phyloP scores from a whole-genome alignment of 2,329 filamentous ascomycete species.

The Claviceps lovelessii region DNA sequence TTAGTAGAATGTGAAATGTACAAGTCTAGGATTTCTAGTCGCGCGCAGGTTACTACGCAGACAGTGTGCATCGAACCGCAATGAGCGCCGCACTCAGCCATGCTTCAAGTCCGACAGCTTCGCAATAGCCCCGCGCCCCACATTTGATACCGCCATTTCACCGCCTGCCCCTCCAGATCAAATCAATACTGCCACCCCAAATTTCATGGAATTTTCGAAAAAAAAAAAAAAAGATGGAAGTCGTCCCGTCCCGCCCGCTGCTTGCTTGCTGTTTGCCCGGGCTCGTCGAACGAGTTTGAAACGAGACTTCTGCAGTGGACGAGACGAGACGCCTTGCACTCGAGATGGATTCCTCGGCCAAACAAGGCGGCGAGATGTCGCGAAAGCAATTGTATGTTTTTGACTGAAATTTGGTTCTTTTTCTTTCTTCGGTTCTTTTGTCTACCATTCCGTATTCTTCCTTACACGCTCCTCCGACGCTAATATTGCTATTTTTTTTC shows the following conservation, averaged over 20 bases:
- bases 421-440: neutral
- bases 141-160: conserved; percentile 7
- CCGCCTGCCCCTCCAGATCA: conserved; percentile 28
- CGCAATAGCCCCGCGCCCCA: neutral
- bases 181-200: conserved; percentile 21
- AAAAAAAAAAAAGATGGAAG: neutral
- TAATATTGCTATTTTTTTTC: neutral
- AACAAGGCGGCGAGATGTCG: conserved; percentile 33
- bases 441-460: neutral
- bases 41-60: too few species aligned
- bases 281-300: neutral
- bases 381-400: conserved; percentile 40
- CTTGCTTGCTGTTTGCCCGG: neutral
- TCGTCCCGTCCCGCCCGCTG: neutral
- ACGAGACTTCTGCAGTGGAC: conserved; percentile 2
- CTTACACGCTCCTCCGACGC: neutral
- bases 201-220: conserved; percentile 23
- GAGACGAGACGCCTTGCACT: conserved; percentile 7
- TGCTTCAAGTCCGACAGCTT: neutral
- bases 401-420: neutral
- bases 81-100: too few species aligned
- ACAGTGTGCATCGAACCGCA: too few species aligned
- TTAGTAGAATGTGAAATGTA: too few species aligned
- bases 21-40: too few species aligned
- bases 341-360: conserved; percentile 3